These are phyloP conservation scores for Chrysanthemum makinoi DNA, from an alignment of 129 eudicot genomes.

Conservation along the genomic window DNA sequence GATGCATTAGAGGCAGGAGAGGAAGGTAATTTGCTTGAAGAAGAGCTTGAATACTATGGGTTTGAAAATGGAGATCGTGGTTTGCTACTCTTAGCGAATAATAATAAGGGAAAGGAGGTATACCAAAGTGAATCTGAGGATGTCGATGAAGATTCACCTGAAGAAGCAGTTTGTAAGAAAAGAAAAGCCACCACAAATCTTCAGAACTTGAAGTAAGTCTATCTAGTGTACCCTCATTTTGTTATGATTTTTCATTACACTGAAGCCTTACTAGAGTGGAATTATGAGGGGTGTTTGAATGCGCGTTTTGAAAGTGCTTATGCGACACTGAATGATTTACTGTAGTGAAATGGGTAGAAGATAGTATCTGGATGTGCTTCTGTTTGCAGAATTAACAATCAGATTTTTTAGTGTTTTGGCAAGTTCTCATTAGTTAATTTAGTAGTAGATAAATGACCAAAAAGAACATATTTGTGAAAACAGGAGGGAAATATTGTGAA, in stretches of 20 bases:
- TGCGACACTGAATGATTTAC: background rate
- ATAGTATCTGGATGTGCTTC: background rate
- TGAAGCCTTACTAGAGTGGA: background rate
- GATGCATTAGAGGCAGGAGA: constrained; percentile 23
- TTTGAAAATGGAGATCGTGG: constrained; percentile 42
- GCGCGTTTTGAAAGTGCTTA: background rate
- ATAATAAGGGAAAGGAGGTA: constrained; percentile 61
- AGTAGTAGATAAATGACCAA: no score
- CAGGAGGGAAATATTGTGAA: no score
- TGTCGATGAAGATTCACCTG: constrained; percentile 37
- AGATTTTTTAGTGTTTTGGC: no score
- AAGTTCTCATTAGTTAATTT: no score
- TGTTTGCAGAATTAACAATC: background rate
- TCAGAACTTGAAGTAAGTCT: constrained; percentile 52
- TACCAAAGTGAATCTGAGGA: constrained; percentile 53
- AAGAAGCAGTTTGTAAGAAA: constrained; percentile 47
- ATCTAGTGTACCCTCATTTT: constrained; percentile 3
- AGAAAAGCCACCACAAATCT: constrained; percentile 65
- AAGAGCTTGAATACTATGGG: constrained; percentile 35
- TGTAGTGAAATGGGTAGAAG: background rate
- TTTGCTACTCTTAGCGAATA: constrained; percentile 64
- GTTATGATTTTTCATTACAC: background rate
- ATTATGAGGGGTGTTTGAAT: background rate
- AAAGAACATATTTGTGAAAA: no score
- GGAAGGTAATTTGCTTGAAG: constrained; percentile 35